Evolutionary conservation across 805 yeast genomes (phyloP).

Genomic region (Komagataella ulmi): DNA sequence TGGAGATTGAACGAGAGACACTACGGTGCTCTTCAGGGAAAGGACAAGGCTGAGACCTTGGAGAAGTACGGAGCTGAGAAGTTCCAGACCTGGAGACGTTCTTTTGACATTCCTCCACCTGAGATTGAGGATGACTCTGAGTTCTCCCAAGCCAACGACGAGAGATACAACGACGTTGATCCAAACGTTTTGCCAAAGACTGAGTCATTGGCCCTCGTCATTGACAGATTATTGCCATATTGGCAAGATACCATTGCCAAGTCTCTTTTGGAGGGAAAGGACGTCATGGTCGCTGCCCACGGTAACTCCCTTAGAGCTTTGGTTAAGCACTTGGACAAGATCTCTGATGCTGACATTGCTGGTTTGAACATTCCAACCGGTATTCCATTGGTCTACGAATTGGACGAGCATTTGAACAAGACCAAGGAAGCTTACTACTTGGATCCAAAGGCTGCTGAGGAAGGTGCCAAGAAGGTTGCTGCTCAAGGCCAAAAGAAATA

Average conservation of each 20-base stretch:
- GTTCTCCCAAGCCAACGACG: conserved; percentile 78
- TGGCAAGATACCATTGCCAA: conserved; percentile 87
- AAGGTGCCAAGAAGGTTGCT: conserved; percentile 99
- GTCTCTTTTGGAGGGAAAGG: conserved; percentile 76
- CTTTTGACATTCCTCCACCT: conserved; percentile 95
- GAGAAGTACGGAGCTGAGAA: conserved; percentile 81
- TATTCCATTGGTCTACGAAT: conserved; percentile 94
- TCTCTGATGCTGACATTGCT: conserved; percentile 86
- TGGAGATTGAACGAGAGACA: conserved; percentile 99
- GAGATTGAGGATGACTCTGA: conserved; percentile 61
- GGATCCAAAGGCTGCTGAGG: conserved; percentile 99
- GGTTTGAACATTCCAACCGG: conserved; percentile 97
- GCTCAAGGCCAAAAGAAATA: conserved; percentile 76
- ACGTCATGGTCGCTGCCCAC: conserved; percentile 91
- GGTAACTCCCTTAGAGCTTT: conserved; percentile 97
- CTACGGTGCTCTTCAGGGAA: conserved; percentile 97
- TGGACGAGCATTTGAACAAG: conserved; percentile 79
- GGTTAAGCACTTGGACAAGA: conserved; percentile 89
- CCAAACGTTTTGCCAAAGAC: conserved; percentile 84
- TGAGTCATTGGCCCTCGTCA: conserved; percentile 88
- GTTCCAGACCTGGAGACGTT: conserved; percentile 96
- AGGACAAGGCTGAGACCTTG: conserved; percentile 90
- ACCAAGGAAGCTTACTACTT: conserved; percentile 89
- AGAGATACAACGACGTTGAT: conserved; percentile 74
- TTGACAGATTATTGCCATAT: conserved; percentile 93